Percentiles rank a stretch among this genome's conserved stretches.
These are phyloP conservation scores for Adenanthera pavonina DNA, from an alignment of 306 rosid genomes.

Conservation along the genomic window DNA sequence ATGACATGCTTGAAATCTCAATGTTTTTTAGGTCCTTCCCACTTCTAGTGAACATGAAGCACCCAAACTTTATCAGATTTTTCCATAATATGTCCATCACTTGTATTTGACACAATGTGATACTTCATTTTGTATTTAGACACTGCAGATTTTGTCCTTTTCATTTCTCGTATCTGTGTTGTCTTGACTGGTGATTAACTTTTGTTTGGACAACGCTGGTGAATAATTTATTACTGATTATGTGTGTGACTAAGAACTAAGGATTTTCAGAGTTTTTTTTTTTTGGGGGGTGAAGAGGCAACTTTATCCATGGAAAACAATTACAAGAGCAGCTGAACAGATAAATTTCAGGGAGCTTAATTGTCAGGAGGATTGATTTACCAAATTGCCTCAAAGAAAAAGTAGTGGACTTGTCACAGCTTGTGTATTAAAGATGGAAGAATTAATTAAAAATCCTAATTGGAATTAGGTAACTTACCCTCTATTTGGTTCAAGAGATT, in stretches of 20 bases:
- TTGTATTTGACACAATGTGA: background rate
- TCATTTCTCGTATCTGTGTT: background rate
- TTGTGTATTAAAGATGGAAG: background rate
- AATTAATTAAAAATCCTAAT: constrained; percentile 9
- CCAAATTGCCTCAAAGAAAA: background rate
- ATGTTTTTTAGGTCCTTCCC: background rate
- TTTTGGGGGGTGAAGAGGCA: background rate
- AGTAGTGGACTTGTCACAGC: background rate
- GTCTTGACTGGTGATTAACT: background rate
- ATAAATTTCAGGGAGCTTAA: background rate
- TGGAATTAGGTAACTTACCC: background rate
- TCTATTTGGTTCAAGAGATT: too few relatives aligned
- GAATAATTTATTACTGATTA: constrained; percentile 11
- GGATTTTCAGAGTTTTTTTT: constrained; percentile 11
- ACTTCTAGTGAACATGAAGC: background rate
- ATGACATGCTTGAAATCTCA: background rate
- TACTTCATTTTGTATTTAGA: background rate
- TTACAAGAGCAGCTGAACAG: too few relatives aligned
- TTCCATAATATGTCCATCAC: background rate
- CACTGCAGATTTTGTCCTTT: background rate
- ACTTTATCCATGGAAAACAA: too few relatives aligned
- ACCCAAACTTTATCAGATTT: background rate
- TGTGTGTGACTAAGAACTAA: background rate
- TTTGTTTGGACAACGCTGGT: constrained; percentile 7
- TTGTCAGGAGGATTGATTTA: background rate